Conservation (phyloP, 1,284 basidiomycete genomes). For the Moesziomyces sp. region DNA sequence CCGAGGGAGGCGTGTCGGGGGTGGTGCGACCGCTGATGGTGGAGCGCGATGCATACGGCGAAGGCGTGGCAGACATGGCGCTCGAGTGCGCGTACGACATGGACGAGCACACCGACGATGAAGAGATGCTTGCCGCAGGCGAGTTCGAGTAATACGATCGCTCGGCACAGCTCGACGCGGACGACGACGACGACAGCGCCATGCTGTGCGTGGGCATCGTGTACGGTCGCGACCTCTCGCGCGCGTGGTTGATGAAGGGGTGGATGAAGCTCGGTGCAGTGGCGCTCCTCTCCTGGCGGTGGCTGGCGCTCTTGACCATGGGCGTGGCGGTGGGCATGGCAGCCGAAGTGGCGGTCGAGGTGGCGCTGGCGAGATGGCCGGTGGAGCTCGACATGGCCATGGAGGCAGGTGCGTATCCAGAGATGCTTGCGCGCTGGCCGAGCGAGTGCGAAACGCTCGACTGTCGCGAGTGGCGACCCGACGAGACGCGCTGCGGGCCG, state of each 20-base stretch:
- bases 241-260: slow-evolving; percentile 41
- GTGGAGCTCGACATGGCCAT: slow-evolving; percentile 16
- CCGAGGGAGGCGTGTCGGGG: slow-evolving; percentile 61
- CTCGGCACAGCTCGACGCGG: slow-evolving; percentile 8
- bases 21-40: slow-evolving; percentile 58
- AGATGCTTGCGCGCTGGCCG: slow-evolving; percentile 47
- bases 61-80: slow-evolving; percentile 43
- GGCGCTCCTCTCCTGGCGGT: slow-evolving; percentile 38
- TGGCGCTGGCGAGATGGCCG: slow-evolving; percentile 19
- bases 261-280: slow-evolving; percentile 42
- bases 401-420: slow-evolving; percentile 26
- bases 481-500: slow-evolving; percentile 28
- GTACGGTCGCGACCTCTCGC: slow-evolving; percentile 51
- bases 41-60: slow-evolving; percentile 46
- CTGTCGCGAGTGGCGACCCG: slow-evolving; percentile 42
- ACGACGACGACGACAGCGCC: slow-evolving; percentile 26
- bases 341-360: neutral
- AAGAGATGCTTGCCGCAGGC: slow-evolving; percentile 45
- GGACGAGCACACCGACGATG: slow-evolving; percentile 47
- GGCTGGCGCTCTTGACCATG: slow-evolving; percentile 45
- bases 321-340: slow-evolving; percentile 34
- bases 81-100: slow-evolving; percentile 35
- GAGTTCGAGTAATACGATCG: slow-evolving; percentile 38
- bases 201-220: slow-evolving; percentile 49
- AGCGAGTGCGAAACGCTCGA: slow-evolving; percentile 37